Evolutionary conservation across 345 rosid species (phyloP), one percentile per base, ranked within the genome.

Genomic region (Punica granatum): DNA sequence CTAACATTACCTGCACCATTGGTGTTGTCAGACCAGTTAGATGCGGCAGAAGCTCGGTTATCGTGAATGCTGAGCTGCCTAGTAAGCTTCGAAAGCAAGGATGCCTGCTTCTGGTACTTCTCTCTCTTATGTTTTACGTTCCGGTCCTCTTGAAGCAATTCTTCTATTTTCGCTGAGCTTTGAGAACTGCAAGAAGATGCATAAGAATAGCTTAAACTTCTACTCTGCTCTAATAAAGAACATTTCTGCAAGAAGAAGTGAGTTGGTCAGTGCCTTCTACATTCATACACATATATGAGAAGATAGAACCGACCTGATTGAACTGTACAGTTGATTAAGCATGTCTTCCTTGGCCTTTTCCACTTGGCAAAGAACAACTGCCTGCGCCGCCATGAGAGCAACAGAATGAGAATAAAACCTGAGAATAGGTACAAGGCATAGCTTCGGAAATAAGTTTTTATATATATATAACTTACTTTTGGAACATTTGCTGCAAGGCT

Each of bases 321-420:
- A 90, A 74, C 90, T 90, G 76, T 92, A 92, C 68, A 92, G 79
- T 73, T 92, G 98, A 83, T 87, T 92, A 37, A 92, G 84, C 98
- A 92, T 92, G 79, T 92, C 96, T 82, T 92, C 98, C 79, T 86
- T 90, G 13, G 98, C 86, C 77, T 92, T 92, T 78, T 92, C 97
- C 23, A 92, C 98, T 86, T 92, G 98, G 78, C 97, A 92, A 70
- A 92, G 94, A 72, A 92, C 97, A 78, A 92, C 92, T 15, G 96
- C 98, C 98, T 92, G 92, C 78, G 67, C 73, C 69, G 71, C 64
- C 74, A 74, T 2, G 21, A 25, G 32, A 23, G 39, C 13, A 37
- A 3, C 36, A 32, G 43, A 37, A 49, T 30, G 23, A 23, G 33
- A 15, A 33, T 36, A 56, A 32, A n/a, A 63, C 7, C 65, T 37